Conservation (phyloP, 108 stramenopile genomes). For the Thalassiosira profunda region DNA sequence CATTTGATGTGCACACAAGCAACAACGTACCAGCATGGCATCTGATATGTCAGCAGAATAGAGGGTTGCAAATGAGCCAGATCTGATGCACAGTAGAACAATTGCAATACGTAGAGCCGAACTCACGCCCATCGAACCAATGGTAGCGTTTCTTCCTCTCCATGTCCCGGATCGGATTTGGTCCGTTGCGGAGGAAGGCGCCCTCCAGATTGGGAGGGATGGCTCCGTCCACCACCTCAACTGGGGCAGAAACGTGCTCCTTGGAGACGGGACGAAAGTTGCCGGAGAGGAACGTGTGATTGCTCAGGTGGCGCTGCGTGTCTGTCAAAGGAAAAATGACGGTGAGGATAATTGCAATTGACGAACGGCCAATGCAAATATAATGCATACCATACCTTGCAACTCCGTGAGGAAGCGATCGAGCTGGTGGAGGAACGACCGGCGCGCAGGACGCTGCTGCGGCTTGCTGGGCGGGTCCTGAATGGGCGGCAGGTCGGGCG, state of each 20-base stretch:
- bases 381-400: conserved; percentile 8
- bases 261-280: conserved; percentile 49
- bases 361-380: not conserved
- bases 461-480: too few species aligned
- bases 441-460: too few species aligned
- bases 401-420: conserved; percentile 40
- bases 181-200: conserved; percentile 45
- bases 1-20: too few species aligned
- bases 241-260: conserved; percentile 34
- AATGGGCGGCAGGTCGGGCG: too few species aligned
- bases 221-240: conserved; percentile 44
- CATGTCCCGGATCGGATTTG: conserved; percentile 35
- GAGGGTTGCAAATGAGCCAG: not conserved
- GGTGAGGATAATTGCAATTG: not conserved
- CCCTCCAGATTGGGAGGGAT: conserved; percentile 39
- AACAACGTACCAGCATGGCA: conserved; percentile 47
- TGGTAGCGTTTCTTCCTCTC: conserved; percentile 53
- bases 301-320: not conserved
- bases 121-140: conserved; percentile 57
- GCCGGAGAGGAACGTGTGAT: conserved; percentile 36
- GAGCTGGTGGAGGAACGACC: conserved; percentile 39
- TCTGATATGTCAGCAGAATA: conserved; percentile 1
- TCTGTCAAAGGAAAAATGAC: not conserved
- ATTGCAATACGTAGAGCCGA: not conserved
- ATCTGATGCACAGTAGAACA: not conserved